Evolutionary conservation across 805 yeast species (phyloP), one percentile per base, ranked within the genome.

Genomic region (Alloascoidea africana): DNA sequence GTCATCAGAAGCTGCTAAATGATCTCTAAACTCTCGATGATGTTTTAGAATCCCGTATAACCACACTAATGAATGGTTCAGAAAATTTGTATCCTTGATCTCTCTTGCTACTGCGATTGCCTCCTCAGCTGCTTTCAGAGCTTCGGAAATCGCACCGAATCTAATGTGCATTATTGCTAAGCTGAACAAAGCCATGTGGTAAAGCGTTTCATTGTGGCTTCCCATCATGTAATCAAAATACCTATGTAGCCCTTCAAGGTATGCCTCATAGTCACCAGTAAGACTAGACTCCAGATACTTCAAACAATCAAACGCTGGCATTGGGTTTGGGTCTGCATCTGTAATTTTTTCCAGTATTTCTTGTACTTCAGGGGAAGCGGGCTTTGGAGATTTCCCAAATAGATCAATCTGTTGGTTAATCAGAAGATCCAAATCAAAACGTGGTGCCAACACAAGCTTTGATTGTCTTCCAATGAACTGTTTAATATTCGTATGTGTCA

Each of bases 61-160:
- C 85, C 87, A 78, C 8, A 81, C 65, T 36, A 80, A 56, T 8
- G 80, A 62, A 44, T 73, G 72, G 17, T 79, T 75, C 34, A 80
- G 60, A 14, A 84, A 77, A 14, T 66, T 61, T 41, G 71, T 65
- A 53, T 87, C 95, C 43, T 76, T 76, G 46, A 79, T 77, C 48
- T 86, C 95, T 45, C 96, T 62, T 0, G 96, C 96, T 2, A 86
- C 85, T 4, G 80, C 65, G 2, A 85, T 79, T 0, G 96, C 91
- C 52, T 86, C 96, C 43, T 80, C 84, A 5, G 85, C 80, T 1
- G 94, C 78, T 44, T 77, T 66, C 11, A 84, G 52, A 0, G 95
- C 94, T 41, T 78, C 78, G 8, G 65, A 66, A 43, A 69, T 68
- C 39, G 76, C 73, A 18, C 76, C 74, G 51, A 79, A 81, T 37